Percentiles rank a stretch among this genome's conserved stretches.
Evolutionary conservation across 169 alveolate genomes (phyloP).

Genomic region (Blepharisma undulans): DNA sequence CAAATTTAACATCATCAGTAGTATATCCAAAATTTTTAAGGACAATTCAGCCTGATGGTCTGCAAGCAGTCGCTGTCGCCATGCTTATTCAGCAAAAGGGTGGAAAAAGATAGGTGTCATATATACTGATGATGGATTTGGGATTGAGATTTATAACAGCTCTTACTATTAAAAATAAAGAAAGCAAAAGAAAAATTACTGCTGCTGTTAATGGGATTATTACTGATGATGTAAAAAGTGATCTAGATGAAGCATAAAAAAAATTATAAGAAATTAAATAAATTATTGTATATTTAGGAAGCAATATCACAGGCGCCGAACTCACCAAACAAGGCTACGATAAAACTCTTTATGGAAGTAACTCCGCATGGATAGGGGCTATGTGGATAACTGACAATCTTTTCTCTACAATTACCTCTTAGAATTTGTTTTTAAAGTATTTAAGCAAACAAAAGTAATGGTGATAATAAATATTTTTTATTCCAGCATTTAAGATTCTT

Average conservation of each 20-base stretch:
- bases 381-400: conserved; percentile 33
- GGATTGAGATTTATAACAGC: conserved; percentile 17
- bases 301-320: neutral
- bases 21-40: conserved; percentile 9
- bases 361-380: conserved; percentile 19
- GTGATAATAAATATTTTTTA: no score
- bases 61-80: conserved; percentile 25
- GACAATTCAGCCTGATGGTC: conserved; percentile 25
- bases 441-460: no score
- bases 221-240: neutral
- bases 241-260: neutral
- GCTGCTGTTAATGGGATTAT: neutral
- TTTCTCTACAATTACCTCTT: no score
- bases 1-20: neutral
- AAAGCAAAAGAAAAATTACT: neutral
- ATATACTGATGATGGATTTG: conserved; percentile 29
- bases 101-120: conserved; percentile 13
- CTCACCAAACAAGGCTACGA: neutral
- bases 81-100: neutral
- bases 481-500: no score
- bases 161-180: neutral
- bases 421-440: no score
- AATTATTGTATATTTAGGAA: conserved; percentile 25
- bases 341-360: conserved; percentile 8
- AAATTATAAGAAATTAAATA: neutral